phyloP scores from a whole-genome alignment of 2,329 filamentous ascomycete genomes.

The Epichloe festucae region DNA sequence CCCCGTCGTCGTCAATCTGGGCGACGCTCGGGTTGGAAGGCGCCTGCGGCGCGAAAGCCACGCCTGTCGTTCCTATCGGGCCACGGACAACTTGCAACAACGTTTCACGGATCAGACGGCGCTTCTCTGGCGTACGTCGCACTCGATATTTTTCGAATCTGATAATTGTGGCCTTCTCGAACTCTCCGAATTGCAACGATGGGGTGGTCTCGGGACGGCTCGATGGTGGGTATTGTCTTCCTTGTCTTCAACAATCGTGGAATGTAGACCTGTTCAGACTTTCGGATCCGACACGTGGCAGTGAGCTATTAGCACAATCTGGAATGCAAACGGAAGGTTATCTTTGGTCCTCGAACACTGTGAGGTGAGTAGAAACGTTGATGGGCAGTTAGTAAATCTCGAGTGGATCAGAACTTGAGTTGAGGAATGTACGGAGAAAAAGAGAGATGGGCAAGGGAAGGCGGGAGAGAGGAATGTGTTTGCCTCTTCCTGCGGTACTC shows the following conservation, averaged over 20 bases:
- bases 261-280: background rate
- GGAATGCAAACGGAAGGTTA: slow-evolving; percentile 3
- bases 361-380: background rate
- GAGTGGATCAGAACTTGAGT: slow-evolving; percentile 2
- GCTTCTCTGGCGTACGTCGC: background rate
- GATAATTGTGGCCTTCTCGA: background rate
- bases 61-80: background rate
- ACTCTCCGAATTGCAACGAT: background rate
- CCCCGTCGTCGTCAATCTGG: background rate
- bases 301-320: background rate
- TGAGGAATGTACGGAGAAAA: slow-evolving; percentile 3
- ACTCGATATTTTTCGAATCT: background rate
- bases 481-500: background rate
- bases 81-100: background rate
- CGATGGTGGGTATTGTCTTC: background rate
- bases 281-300: background rate
- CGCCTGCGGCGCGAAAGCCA: background rate
- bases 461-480: background rate
- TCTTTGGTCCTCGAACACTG: slow-evolving; percentile 1
- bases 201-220: slow-evolving; percentile 3
- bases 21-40: slow-evolving; percentile 4
- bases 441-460: background rate
- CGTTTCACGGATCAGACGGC: too few relatives aligned
- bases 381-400: background rate
- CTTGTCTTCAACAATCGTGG: background rate